A percentile compares a stretch with the other conserved stretches of the same genome.
Evolutionary conservation across 352 stramenopile species (phyloP).

Genomic region (Globisporangium barbulae): DNA sequence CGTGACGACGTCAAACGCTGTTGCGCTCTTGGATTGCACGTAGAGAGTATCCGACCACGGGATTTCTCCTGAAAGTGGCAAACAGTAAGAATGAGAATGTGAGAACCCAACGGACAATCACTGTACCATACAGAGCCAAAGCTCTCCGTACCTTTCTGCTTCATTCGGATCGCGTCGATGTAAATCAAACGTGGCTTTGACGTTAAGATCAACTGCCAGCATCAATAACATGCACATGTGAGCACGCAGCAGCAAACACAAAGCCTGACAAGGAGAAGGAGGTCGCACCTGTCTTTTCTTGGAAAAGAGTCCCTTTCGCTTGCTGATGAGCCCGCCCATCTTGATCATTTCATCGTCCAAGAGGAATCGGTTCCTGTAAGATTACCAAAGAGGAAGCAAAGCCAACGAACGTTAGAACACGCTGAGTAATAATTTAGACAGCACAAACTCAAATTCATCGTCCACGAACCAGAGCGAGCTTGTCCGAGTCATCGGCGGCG

Average conservation of each 20-base stretch:
- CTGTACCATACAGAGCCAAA: neutral
- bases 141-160: slow-evolving; percentile 58
- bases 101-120: neutral
- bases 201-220: slow-evolving; percentile 67
- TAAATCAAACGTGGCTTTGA: slow-evolving; percentile 87
- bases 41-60: slow-evolving; percentile 85
- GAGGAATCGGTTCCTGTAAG: slow-evolving; percentile 68
- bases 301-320: slow-evolving; percentile 86
- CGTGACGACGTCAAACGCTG: slow-evolving; percentile 85
- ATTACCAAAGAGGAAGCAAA: neutral
- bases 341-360: slow-evolving; percentile 87
- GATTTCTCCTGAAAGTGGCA: slow-evolving; percentile 48
- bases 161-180: slow-evolving; percentile 90
- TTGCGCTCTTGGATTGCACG: slow-evolving; percentile 81
- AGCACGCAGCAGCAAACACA: neutral
- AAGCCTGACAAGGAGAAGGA: neutral
- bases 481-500: slow-evolving; percentile 58
- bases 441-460: neutral
- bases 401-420: neutral
- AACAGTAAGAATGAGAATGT: neutral
- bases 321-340: slow-evolving; percentile 84
- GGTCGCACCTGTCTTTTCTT: slow-evolving; percentile 72
- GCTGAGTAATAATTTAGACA: neutral
- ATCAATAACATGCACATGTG: neutral
- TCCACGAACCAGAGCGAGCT: slow-evolving; percentile 62